Evolutionary conservation across 2,329 filamentous ascomycete genomes (phyloP).

Genomic region (Fusarium nematophilum): DNA sequence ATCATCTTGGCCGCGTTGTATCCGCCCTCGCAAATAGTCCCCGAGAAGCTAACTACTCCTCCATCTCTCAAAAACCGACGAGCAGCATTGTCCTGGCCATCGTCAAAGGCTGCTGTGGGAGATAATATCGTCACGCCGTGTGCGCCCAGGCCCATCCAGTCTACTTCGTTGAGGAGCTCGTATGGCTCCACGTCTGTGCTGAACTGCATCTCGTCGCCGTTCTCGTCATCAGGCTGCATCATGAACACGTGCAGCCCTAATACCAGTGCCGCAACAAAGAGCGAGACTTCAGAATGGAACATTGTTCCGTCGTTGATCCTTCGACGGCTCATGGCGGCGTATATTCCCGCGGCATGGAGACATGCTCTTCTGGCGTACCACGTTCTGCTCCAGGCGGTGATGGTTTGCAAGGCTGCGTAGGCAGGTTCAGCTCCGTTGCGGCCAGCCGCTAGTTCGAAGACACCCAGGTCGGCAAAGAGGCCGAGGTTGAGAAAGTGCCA

Average conservation of each 20-base stretch:
- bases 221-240: background rate
- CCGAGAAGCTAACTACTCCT: background rate
- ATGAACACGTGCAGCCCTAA: slow-evolving; percentile 3
- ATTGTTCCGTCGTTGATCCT: slow-evolving; percentile 4
- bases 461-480: background rate
- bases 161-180: slow-evolving; percentile 10
- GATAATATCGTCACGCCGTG: background rate
- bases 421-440: background rate
- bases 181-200: background rate
- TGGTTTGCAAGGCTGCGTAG: slow-evolving; percentile 1
- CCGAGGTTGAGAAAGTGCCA: slow-evolving; percentile 11
- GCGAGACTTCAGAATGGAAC: slow-evolving; percentile 7
- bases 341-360: background rate
- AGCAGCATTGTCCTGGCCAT: background rate
- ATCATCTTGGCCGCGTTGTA: slow-evolving; percentile 15
- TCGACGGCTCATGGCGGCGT: slow-evolving; percentile 3
- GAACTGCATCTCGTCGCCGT: background rate
- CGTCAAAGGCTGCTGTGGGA: too few species aligned
- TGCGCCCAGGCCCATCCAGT: background rate
- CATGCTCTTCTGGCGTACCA: slow-evolving; percentile 2
- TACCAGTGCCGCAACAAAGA: background rate
- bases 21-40: background rate
- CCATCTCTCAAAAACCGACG: background rate
- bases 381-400: slow-evolving; percentile 7
- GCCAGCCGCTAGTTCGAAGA: slow-evolving; percentile 7